These are phyloP conservation scores for Epichloe gansuensis DNA, from an alignment of 2,329 filamentous ascomycete species.

Conservation along the genomic window DNA sequence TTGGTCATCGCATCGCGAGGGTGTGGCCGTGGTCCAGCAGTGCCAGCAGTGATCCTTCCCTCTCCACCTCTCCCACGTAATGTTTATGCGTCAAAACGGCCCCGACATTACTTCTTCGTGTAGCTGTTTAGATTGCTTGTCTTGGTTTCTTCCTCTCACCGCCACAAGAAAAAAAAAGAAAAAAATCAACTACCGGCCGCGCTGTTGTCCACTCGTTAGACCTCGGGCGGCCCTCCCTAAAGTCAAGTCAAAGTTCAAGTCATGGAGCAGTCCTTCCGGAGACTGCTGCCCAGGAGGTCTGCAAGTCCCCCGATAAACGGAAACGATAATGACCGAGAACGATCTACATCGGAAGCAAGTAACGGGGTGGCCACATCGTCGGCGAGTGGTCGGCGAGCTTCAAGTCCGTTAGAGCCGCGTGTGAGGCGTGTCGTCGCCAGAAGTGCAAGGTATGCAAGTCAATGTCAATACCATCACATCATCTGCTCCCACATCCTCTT, in stretches of 20 bases:
- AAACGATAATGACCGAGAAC: not conserved
- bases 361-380: not conserved
- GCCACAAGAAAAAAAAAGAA: too few species aligned
- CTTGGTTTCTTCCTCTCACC: too few species aligned
- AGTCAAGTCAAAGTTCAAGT: not conserved
- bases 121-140: too few species aligned
- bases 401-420: constrained; percentile 1
- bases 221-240: not conserved
- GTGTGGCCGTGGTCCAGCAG: not conserved
- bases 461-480: not conserved
- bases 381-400: not conserved
- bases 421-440: constrained; percentile 3
- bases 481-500: too few species aligned
- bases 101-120: not conserved
- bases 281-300: not conserved
- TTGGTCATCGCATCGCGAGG: not conserved
- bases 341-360: not conserved
- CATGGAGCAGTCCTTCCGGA: constrained; percentile 1
- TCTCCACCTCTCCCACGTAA: not conserved
- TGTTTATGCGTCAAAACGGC: not conserved
- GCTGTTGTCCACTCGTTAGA: not conserved
- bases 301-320: not conserved
- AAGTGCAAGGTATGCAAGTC: constrained; percentile 3
- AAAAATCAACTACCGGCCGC: not conserved
- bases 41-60: not conserved